Evolutionary conservation across 139 green algal genomes (phyloP), one percentile per base, ranked within the genome.

Genomic region (Auxenochlorella pyrenoidosa): DNA sequence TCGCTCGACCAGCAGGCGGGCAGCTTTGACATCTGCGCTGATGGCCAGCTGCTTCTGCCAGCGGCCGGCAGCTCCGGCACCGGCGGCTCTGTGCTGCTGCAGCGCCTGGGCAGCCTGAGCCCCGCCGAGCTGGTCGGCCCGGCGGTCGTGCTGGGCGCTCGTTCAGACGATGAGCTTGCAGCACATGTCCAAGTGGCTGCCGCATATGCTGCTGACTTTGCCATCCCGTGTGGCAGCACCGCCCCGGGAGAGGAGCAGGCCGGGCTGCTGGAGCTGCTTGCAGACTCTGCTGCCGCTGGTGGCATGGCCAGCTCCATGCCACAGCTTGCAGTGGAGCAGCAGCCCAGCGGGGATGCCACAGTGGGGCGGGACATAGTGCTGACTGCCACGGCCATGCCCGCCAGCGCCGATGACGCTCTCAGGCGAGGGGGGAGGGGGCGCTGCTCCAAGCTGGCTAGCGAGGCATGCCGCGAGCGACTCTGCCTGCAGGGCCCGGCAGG

Each of bases 91-190:
- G 34, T 19, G 26, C 59, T 83, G 41, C 85, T 84, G n/a, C 38
- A 32, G 30, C 10, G 0, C 26, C 76, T 89, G 30, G 63, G 18
- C 32, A 36, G 32, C 54, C 26, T 54, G 30, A 47, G 32, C 72
- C 43, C 59, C 32, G 34, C 34, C 1, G 30, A 36, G 12, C 60
- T 85, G 22, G 63, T 89, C 34, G 65, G 63, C 75, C 1, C 41
- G 24, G 85, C 24, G 10, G 44, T 89, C 12, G 34, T 81, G 36
- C 18, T 89, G 1, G 85, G 85, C 16, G 43, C 85, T 16, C 59
- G 76, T 13, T 30, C 40, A 0, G 84, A 77, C 32, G 8, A 59
- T 43, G 5, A 30, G 15, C 73, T 5, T 32, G 65, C 84, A 36
- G 84, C 75, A 5, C 40, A 58, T 1, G 60, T 43, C 2, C 38